A percentile compares a stretch with the other conserved stretches of the same genome.
Evolutionary conservation across 805 yeast genomes (phyloP).

Genomic region (Sungouiozyma ichnusensis): DNA sequence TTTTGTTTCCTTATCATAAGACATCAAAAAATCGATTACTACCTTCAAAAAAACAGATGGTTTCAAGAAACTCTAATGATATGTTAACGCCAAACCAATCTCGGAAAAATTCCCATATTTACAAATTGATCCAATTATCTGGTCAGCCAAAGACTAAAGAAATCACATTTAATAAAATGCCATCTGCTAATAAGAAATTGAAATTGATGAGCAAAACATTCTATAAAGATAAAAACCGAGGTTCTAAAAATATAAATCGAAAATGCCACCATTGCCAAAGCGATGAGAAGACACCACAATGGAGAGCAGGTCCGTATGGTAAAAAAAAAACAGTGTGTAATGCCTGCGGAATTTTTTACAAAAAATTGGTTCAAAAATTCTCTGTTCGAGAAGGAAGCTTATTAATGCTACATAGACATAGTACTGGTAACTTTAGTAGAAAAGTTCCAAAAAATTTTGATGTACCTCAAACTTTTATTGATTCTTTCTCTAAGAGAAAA

Average conservation of each 20-base stretch:
- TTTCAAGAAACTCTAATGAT: background rate
- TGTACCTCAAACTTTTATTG: background rate
- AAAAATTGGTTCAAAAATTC: conserved; percentile 3
- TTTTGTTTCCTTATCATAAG: background rate
- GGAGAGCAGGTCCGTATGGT: conserved; percentile 6
- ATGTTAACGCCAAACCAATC: background rate
- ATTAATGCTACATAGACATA: conserved; percentile 2
- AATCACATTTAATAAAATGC: background rate
- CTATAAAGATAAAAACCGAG: background rate
- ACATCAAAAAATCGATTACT: background rate
- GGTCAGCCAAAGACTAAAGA: background rate
- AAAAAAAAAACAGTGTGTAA: conserved; percentile 3
- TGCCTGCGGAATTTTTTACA: conserved; percentile 4
- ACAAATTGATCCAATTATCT: background rate
- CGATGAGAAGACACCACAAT: conserved; percentile 3
- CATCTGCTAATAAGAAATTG: background rate
- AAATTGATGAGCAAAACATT: background rate
- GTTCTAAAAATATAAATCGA: background rate
- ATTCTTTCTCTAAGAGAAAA: background rate
- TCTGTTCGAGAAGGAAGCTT: background rate
- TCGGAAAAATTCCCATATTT: background rate
- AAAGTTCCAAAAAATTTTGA: conserved; percentile 2
- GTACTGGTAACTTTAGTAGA: background rate
- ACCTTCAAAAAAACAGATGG: background rate
- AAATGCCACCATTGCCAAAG: background rate